Evolutionary conservation across 306 rosid genomes (phyloP).

Genomic region (Trifolium pratense): DNA sequence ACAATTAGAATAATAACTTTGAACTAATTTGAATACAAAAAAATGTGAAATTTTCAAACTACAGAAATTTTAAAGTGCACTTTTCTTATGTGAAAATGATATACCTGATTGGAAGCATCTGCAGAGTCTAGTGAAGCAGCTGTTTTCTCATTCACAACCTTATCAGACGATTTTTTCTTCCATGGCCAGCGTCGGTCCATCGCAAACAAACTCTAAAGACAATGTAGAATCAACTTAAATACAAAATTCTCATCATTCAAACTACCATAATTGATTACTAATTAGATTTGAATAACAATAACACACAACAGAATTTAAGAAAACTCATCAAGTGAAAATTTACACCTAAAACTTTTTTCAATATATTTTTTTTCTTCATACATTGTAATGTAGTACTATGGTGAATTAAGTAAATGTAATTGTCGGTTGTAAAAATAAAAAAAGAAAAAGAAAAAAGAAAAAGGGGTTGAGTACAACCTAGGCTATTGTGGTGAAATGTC

Average conservation of each 20-base stretch:
- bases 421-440: slow-evolving; percentile 34
- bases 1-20: background rate
- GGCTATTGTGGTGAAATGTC: background rate
- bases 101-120: slow-evolving; percentile 50
- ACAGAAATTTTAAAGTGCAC: background rate
- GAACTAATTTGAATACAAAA: slow-evolving; percentile 10
- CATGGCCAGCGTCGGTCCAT: slow-evolving; percentile 99
- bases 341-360: slow-evolving; percentile 3
- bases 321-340: slow-evolving; percentile 18
- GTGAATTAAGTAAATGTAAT: slow-evolving; percentile 17
- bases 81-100: slow-evolving; percentile 15
- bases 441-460: slow-evolving; percentile 9
- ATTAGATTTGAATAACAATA: background rate
- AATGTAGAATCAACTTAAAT: slow-evolving; percentile 1
- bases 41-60: background rate
- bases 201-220: slow-evolving; percentile 36
- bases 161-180: slow-evolving; percentile 97
- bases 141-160: slow-evolving; percentile 70
- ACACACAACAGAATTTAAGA: background rate
- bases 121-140: slow-evolving; percentile 56
- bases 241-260: slow-evolving; percentile 24
- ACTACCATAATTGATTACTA: background rate
- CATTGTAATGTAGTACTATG: background rate
- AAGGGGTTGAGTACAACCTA: slow-evolving; percentile 27
- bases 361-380: background rate